Base-by-base conservation (phyloP, 352 stramenopile genomes). In the Pythium apleroticum region DNA sequence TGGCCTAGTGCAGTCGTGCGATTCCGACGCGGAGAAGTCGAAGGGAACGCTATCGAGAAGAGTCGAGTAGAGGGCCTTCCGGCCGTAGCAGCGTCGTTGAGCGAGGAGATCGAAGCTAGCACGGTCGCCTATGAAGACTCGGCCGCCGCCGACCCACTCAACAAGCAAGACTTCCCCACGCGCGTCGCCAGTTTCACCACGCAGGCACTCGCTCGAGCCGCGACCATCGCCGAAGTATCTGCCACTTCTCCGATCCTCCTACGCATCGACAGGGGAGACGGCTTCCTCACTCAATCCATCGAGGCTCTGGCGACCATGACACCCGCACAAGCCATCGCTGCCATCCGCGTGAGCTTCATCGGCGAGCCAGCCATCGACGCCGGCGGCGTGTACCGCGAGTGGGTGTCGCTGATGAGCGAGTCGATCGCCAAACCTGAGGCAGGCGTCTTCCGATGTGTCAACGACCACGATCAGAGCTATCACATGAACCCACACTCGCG, bases 341-440 rank as follows among this genome's bases (percentile, higher is more conserved):
- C 52, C 4, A 59, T 59, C n/a, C 52, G 52, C 15, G 33, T 59
- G n/a, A 19, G 7, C 31, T 59, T 59, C 17, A 11, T 31, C 4
- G 52, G 52, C 1, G 52, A 49, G 25, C 52, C 52, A 4, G 52
- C 25, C n/a, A 59, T 59, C 31, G 53, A 60, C 22, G 53, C 53
- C 10, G 53, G 53, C 12, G 53, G 53, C 5, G 53, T 60, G 33
- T 60, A 66, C 60, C 52, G 61, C 28, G 80, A 86, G 66, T 89
- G 90, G 90, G 93, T 96, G 69, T 81, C 80, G 66, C 71, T 97
- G 24, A 60, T 95, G 43, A 84, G 80, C 25, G 74, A 89, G 33
- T 43, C 78, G 46, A 59, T 93, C 31, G 69, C 76, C 17, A 71
- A 71, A 5, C 68, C 71, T 9, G 71, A 68, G 14, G 62, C 80